Percentiles rank a stretch among this genome's conserved stretches.
Evolutionary conservation across 2,329 filamentous ascomycete genomes (phyloP).

Genomic region (Septoria petroselini): DNA sequence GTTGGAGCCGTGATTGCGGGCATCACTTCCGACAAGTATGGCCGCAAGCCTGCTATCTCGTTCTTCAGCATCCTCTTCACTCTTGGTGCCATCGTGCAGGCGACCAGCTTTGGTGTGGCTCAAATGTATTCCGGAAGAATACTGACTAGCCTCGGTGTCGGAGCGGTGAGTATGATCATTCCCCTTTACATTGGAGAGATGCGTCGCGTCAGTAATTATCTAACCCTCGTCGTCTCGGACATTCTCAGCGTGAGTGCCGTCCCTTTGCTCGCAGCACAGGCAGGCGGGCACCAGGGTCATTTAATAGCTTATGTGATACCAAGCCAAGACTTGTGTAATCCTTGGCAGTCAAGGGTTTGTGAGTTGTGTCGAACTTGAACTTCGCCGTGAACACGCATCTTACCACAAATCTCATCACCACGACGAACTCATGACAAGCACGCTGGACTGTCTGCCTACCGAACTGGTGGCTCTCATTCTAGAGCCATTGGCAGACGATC

Average conservation of each 20-base stretch:
- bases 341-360: too few relatives aligned
- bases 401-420: too few relatives aligned
- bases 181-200: neutral
- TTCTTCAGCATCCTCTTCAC: conserved; percentile 42
- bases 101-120: neutral
- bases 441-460: neutral
- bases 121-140: conserved; percentile 6
- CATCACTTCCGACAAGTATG: conserved; percentile 37
- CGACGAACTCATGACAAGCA: neutral
- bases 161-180: neutral
- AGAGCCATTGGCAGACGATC: neutral
- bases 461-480: conserved; percentile 4
- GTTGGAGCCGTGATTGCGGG: conserved; percentile 40
- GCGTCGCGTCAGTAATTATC: too few relatives aligned
- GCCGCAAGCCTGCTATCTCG: conserved; percentile 43
- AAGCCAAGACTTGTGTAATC: too few relatives aligned
- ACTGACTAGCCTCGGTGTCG: neutral
- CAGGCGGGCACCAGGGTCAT: too few relatives aligned
- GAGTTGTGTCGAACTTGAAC: neutral
- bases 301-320: too few relatives aligned
- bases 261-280: too few relatives aligned
- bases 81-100: conserved; percentile 34
- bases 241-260: too few relatives aligned
- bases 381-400: neutral
- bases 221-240: too few relatives aligned